These are phyloP conservation scores for Phytophthora meadii DNA, from an alignment of 352 stramenopile genomes.

Conservation along the genomic window DNA sequence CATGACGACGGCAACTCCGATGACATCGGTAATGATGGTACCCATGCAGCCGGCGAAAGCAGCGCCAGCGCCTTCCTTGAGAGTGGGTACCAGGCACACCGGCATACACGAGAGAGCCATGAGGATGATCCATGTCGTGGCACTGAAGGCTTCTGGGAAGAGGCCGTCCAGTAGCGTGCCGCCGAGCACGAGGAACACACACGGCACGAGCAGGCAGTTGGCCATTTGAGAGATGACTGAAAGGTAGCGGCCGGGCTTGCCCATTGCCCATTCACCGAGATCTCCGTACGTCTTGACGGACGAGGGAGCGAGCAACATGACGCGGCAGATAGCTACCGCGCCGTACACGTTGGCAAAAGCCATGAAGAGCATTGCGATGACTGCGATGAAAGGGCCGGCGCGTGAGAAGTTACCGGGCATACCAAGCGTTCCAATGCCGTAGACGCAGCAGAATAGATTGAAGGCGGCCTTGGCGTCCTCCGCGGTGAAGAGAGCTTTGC, in stretches of 20 bases:
- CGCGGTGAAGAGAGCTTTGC: conserved; percentile 42
- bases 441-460: conserved; percentile 58
- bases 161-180: conserved; percentile 16
- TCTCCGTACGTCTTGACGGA: conserved; percentile 49
- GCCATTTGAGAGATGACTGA: conserved; percentile 1
- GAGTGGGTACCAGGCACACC: conserved; percentile 53
- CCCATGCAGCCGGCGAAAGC: conserved; percentile 51
- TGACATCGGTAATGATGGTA: conserved; percentile 53
- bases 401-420: conserved; percentile 63
- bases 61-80: conserved; percentile 52
- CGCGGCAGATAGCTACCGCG: conserved; percentile 42
- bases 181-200: conserved; percentile 17
- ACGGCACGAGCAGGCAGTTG: conserved; percentile 40
- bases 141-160: conserved; percentile 48
- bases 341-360: conserved; percentile 51
- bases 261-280: conserved; percentile 44
- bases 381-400: conserved; percentile 43
- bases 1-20: conserved; percentile 46
- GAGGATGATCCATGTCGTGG: conserved; percentile 52
- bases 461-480: conserved; percentile 60
- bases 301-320: conserved; percentile 40
- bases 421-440: conserved; percentile 62
- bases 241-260: conserved; percentile 13
- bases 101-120: conserved; percentile 47
- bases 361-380: conserved; percentile 50